These are phyloP conservation scores for Lolium rigidum DNA, from an alignment of 176 grass and related monocot genomes.

Conservation along the genomic window DNA sequence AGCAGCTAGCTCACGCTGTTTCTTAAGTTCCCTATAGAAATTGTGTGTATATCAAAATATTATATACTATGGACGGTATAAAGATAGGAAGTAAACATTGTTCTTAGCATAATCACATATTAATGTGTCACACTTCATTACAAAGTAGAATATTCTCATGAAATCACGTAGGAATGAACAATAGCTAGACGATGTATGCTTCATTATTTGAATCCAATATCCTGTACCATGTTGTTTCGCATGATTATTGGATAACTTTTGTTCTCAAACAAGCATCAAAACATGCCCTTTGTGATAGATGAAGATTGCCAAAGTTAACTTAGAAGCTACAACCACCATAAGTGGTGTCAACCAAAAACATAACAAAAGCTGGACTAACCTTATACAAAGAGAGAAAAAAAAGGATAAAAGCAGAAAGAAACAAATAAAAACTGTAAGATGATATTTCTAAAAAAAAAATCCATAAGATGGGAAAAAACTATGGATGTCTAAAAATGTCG, in stretches of 20 bases:
- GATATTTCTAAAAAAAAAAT: too few species aligned
- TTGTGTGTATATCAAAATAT: slow-evolving; percentile 2
- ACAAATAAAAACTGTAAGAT: too few species aligned
- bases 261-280: not conserved
- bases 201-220: not conserved
- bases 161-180: not conserved
- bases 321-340: not conserved
- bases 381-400: not conserved
- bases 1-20: slow-evolving; percentile 72
- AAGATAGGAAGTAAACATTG: not conserved
- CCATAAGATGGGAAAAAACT: not conserved
- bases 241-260: not conserved
- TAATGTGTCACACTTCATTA: not conserved
- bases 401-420: too few species aligned
- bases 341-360: not conserved
- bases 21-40: slow-evolving; percentile 81
- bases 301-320: not conserved
- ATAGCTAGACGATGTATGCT: not conserved
- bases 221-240: not conserved
- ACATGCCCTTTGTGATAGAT: not conserved
- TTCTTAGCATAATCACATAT: not conserved
- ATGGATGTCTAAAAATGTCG: not conserved
- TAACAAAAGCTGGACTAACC: not conserved
- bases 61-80: not conserved
- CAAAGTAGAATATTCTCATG: slow-evolving; percentile 9